A percentile compares a stretch with the other conserved stretches of the same genome.
Evolutionary conservation across 495 filamentous ascomycete species (phyloP).

Genomic region (Tuber indicum): DNA sequence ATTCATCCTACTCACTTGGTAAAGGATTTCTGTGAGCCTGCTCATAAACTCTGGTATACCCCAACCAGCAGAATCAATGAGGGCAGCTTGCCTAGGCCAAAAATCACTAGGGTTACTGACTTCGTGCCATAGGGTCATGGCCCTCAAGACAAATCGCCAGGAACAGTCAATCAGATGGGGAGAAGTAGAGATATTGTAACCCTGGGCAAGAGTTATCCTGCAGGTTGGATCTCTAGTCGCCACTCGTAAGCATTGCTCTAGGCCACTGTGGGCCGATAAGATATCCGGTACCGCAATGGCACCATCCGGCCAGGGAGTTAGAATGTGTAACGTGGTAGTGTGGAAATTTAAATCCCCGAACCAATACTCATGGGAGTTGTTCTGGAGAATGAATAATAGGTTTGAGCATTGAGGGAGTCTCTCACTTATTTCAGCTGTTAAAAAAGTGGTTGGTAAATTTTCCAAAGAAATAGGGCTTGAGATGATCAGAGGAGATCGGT

Average conservation of each 20-base stretch:
- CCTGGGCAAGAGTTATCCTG: neutral
- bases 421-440: neutral
- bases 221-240: neutral
- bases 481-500: neutral
- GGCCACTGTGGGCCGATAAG: neutral
- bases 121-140: neutral
- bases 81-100: neutral
- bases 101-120: neutral
- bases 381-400: neutral
- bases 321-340: neutral
- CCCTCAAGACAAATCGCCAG: neutral
- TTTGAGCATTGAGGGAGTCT: conserved; percentile 1
- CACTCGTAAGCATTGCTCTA: neutral
- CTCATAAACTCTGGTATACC: neutral
- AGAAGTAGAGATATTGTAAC: neutral
- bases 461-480: neutral
- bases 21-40: neutral
- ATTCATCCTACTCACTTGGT: neutral
- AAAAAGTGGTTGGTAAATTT: neutral
- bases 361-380: neutral
- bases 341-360: neutral
- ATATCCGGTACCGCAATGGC: neutral
- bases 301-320: neutral
- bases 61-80: neutral
- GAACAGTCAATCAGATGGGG: neutral